Percentiles rank a stretch among this genome's conserved stretches.
Evolutionary conservation across 331 rosid species (phyloP).

Genomic region (Prunus yedoensis): DNA sequence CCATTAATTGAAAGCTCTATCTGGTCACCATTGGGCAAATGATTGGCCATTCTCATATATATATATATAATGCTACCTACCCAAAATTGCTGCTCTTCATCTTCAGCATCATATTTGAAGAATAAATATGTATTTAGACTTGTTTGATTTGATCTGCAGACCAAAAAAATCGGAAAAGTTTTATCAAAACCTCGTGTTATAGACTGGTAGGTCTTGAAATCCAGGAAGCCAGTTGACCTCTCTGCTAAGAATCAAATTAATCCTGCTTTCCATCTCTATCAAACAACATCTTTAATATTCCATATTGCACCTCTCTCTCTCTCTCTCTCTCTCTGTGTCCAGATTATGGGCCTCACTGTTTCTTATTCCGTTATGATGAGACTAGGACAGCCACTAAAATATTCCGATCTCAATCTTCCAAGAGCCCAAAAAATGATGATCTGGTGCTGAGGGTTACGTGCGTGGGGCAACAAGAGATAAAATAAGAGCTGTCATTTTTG

Average conservation of each 20-base stretch:
- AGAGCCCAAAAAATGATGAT: slow-evolving; percentile 8
- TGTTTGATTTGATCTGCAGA: background rate
- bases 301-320: too few species aligned
- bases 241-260: too few species aligned
- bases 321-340: too few species aligned
- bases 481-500: slow-evolving; percentile 24
- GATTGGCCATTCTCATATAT: slow-evolving; percentile 2
- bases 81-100: too few species aligned
- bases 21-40: slow-evolving; percentile 8
- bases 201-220: background rate
- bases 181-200: background rate
- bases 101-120: too few species aligned
- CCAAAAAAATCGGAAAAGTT: too few species aligned
- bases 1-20: background rate
- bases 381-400: too few species aligned
- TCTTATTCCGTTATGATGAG: too few species aligned
- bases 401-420: background rate
- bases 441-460: background rate
- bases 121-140: too few species aligned
- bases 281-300: too few species aligned
- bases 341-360: too few species aligned
- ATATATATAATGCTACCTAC: background rate
- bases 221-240: slow-evolving; percentile 7
- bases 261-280: too few species aligned
- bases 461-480: background rate